Percentiles rank a stretch among this genome's conserved stretches.
Evolutionary conservation across 2,329 filamentous ascomycete species (phyloP).

Genomic region (Emmonsiellopsis sp.): DNA sequence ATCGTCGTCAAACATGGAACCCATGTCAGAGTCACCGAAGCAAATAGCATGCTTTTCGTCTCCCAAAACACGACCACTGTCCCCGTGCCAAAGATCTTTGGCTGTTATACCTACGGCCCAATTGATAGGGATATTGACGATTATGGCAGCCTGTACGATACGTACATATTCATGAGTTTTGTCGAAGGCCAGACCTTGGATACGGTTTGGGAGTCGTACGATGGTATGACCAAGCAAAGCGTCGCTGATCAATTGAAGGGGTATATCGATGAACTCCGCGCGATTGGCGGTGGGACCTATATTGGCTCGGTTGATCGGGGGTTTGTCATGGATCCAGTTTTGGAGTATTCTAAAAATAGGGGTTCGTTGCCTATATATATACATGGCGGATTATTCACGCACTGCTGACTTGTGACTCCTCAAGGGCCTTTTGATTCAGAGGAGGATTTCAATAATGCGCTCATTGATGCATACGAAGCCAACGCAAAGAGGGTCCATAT

Average conservation of each 20-base stretch:
- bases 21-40: constrained; percentile 11
- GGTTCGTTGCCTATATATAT: constrained; percentile 3
- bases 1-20: constrained; percentile 14
- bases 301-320: constrained; percentile 12
- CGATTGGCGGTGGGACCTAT: constrained; percentile 6
- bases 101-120: constrained; percentile 11
- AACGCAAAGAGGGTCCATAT: constrained; percentile 12
- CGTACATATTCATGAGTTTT: constrained; percentile 15
- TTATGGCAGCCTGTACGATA: constrained; percentile 12
- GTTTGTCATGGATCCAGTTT: constrained; percentile 10
- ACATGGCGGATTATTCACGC: not conserved
- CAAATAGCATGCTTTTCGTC: constrained; percentile 12
- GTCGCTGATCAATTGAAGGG: constrained; percentile 8
- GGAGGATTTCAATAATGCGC: constrained; percentile 15
- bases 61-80: constrained; percentile 10
- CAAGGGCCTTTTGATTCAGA: constrained; percentile 18
- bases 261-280: constrained; percentile 9
- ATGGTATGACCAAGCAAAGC: constrained; percentile 1
- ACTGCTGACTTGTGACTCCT: not conserved
- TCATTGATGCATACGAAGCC: constrained; percentile 14
- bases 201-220: constrained; percentile 8
- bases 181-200: constrained; percentile 10
- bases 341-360: constrained; percentile 4
- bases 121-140: constrained; percentile 11
- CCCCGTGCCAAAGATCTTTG: constrained; percentile 11